These are phyloP conservation scores for Magnolia kwangsiensis DNA, from an alignment of 164 flowering plant genomes.

Conservation along the genomic window DNA sequence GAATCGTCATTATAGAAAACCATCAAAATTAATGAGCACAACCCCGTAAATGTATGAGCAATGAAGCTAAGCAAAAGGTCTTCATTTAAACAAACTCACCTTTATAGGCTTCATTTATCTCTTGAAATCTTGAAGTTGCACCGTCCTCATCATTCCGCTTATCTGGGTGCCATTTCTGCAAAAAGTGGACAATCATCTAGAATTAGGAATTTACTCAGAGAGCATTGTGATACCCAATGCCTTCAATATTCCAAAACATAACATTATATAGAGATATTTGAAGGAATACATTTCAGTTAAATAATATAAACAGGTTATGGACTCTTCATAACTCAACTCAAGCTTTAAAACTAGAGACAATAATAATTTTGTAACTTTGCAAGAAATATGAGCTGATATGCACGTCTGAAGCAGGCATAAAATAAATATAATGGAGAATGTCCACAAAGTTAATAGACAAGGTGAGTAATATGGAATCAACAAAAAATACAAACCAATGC, in stretches of 20 bases:
- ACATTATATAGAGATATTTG: no score
- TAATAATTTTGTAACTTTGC: background rate
- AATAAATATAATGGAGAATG: background rate
- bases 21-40: background rate
- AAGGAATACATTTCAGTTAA: background rate
- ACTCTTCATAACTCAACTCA: background rate
- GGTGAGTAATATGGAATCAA: background rate
- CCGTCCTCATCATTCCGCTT: slow-evolving; percentile 60
- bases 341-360: background rate
- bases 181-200: background rate
- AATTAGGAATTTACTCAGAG: background rate
- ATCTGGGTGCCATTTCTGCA: slow-evolving; percentile 97
- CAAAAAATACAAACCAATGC: slow-evolving; percentile 61
- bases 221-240: background rate
- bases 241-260: background rate
- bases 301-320: background rate
- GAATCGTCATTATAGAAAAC: background rate
- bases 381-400: background rate
- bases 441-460: background rate
- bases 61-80: background rate
- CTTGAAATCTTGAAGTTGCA: slow-evolving; percentile 79
- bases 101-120: slow-evolving; percentile 91
- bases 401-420: background rate
- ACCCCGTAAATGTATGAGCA: background rate
- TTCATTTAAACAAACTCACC: slow-evolving; percentile 32